phyloP scores from a whole-genome alignment of 352 stramenopile genomes.

The Pythium brachiatum region DNA sequence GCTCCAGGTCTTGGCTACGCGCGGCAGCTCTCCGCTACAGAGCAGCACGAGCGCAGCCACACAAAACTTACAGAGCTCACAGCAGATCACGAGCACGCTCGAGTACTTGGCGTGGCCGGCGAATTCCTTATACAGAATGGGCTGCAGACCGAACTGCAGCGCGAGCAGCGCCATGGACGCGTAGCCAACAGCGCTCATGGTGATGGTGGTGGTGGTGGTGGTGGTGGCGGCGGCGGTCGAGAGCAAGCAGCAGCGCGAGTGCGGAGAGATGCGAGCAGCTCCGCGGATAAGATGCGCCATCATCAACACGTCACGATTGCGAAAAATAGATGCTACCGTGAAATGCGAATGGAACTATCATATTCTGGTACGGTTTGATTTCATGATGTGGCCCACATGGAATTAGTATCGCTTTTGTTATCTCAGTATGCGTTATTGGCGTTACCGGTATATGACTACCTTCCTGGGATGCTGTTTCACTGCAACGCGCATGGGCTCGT shows the following conservation, averaged over 20 bases:
- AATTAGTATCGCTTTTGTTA: no score
- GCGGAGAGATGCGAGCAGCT: background rate
- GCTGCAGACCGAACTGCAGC: slow-evolving; percentile 82
- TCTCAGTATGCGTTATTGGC: no score
- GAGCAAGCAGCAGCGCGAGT: background rate
- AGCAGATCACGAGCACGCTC: slow-evolving; percentile 73
- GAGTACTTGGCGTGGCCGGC: slow-evolving; percentile 47
- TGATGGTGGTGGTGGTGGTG: background rate
- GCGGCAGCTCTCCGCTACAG: slow-evolving; percentile 30
- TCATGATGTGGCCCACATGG: no score
- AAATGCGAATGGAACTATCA: no score
- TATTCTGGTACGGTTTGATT: no score
- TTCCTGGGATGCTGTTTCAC: no score
- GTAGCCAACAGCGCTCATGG: slow-evolving; percentile 19
- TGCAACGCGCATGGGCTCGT: no score
- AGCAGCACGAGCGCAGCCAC: slow-evolving; percentile 49
- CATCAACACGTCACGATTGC: no score
- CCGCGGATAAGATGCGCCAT: background rate
- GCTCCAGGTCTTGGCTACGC: slow-evolving; percentile 53
- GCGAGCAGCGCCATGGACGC: slow-evolving; percentile 61
- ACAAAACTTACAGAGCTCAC: slow-evolving; percentile 69
- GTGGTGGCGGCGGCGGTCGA: background rate
- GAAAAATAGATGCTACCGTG: no score
- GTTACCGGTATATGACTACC: no score
- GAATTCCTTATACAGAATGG: slow-evolving; percentile 83